These are phyloP conservation scores for Geosmithia flava DNA, from an alignment of 2,329 filamentous ascomycete species.

Conservation along the genomic window DNA sequence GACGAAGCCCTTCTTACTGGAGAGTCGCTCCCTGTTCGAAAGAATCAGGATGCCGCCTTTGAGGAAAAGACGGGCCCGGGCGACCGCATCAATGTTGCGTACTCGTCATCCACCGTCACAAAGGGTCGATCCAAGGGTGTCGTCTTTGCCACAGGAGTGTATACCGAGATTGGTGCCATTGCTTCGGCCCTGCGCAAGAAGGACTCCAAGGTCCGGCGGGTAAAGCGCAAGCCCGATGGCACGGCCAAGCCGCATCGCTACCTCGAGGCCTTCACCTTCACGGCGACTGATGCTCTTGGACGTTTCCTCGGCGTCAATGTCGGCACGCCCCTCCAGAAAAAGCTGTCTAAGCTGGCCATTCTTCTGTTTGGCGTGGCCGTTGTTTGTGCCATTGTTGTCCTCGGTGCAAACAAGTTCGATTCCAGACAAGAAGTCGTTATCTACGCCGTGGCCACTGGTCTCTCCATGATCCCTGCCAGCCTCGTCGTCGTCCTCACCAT, in stretches of 20 bases:
- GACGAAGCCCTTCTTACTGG: slow-evolving; percentile 51
- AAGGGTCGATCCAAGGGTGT: slow-evolving; percentile 46
- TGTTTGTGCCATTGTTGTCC: slow-evolving; percentile 55
- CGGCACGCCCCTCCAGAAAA: slow-evolving; percentile 58
- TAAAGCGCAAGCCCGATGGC: slow-evolving; percentile 39
- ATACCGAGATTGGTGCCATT: slow-evolving; percentile 47
- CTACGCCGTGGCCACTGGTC: slow-evolving; percentile 31
- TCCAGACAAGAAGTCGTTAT: slow-evolving; percentile 46
- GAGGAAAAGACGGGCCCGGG: slow-evolving; percentile 23
- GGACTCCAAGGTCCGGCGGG: slow-evolving; percentile 34
- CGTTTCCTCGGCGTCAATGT: slow-evolving; percentile 55
- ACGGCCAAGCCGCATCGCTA: slow-evolving; percentile 40
- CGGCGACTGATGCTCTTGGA: slow-evolving; percentile 43
- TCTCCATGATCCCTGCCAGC: slow-evolving; percentile 39
- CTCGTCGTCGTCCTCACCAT: slow-evolving; percentile 42
- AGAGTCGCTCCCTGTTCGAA: slow-evolving; percentile 42
- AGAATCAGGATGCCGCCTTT: slow-evolving; percentile 29
- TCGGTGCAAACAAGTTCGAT: slow-evolving; percentile 49
- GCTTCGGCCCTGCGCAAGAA: slow-evolving; percentile 30
- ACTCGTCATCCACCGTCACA: slow-evolving; percentile 44
- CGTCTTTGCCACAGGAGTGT: slow-evolving; percentile 46
- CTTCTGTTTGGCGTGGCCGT: slow-evolving; percentile 55
- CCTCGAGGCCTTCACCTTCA: slow-evolving; percentile 30
- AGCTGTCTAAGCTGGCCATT: slow-evolving; percentile 55
- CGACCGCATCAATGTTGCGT: slow-evolving; percentile 46